phyloP scores from a whole-genome alignment of 805 yeast genomes.

The Pichia pseudocactophila region DNA sequence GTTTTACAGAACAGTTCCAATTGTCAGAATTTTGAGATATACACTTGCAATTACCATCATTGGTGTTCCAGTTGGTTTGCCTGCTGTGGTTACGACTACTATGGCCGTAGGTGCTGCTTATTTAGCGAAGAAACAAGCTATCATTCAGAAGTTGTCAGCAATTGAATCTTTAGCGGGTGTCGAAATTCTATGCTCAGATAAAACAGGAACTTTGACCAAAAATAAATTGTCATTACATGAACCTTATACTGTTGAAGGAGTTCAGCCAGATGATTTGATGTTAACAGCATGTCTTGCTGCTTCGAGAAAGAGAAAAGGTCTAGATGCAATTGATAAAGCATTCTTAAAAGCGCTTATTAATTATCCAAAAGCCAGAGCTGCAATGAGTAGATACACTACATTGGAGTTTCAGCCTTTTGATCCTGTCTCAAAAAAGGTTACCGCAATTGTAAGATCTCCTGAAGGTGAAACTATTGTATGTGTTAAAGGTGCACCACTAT shows the following conservation, averaged over 20 bases:
- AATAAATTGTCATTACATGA: slow-evolving; percentile 86
- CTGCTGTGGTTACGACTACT: slow-evolving; percentile 92
- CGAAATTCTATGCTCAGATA: slow-evolving; percentile 89
- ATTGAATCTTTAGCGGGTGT: slow-evolving; percentile 94
- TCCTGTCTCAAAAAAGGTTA: slow-evolving; percentile 94
- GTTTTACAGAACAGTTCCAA: slow-evolving; percentile 77
- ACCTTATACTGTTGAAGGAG: slow-evolving; percentile 93
- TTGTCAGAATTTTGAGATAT: slow-evolving; percentile 76
- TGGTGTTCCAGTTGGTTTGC: slow-evolving; percentile 95
- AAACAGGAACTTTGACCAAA: slow-evolving; percentile 91
- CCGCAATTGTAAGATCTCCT: slow-evolving; percentile 90
- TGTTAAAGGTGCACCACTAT: slow-evolving; percentile 97
- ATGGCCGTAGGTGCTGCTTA: slow-evolving; percentile 98
- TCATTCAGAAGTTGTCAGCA: slow-evolving; percentile 87
- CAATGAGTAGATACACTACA: slow-evolving; percentile 87
- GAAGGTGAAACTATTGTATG: slow-evolving; percentile 89
- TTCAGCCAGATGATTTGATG: slow-evolving; percentile 84
- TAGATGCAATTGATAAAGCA: slow-evolving; percentile 90
- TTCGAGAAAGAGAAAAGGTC: slow-evolving; percentile 90
- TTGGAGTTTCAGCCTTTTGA: slow-evolving; percentile 94
- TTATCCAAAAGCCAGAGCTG: slow-evolving; percentile 87
- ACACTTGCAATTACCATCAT: slow-evolving; percentile 85
- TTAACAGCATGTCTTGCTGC: slow-evolving; percentile 92
- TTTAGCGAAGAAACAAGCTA: slow-evolving; percentile 88
- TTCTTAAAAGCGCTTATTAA: slow-evolving; percentile 74